Percentiles rank a stretch among this genome's conserved stretches.
Conservation (phyloP, 306 rosid genomes). For the Glycine soja region DNA sequence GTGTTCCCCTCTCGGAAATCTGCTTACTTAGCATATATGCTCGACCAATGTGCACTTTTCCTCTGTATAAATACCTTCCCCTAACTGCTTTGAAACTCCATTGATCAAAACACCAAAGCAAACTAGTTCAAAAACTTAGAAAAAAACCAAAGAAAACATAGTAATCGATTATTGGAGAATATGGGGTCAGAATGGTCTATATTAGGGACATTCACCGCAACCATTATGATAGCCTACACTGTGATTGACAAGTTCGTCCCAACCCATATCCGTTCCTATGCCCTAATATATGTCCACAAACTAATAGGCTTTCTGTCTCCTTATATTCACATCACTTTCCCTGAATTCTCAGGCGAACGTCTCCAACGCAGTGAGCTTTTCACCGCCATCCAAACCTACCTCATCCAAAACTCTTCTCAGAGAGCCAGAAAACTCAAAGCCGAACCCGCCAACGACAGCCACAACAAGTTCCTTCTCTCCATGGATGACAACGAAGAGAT, state of each 20-base stretch:
- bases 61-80: background rate
- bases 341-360: constrained; percentile 16
- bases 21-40: background rate
- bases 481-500: constrained; percentile 15
- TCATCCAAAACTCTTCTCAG: background rate
- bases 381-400: background rate
- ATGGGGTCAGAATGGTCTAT: background rate
- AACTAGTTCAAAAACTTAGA: background rate
- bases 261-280: background rate
- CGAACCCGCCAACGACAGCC: background rate
- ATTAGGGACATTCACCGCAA: background rate
- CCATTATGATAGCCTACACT: background rate
- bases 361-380: background rate
- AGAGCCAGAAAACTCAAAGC: background rate
- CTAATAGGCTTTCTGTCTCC: background rate
- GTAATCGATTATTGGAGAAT: too few species aligned
- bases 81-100: background rate
- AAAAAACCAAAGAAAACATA: background rate
- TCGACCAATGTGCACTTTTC: background rate
- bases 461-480: background rate
- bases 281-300: background rate
- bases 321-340: background rate
- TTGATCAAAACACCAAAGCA: background rate
- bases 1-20: background rate
- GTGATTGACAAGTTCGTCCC: background rate